These are phyloP conservation scores for Botrytis pseudocinerea DNA, from an alignment of 2,329 filamentous ascomycete species.

Conservation along the genomic window DNA sequence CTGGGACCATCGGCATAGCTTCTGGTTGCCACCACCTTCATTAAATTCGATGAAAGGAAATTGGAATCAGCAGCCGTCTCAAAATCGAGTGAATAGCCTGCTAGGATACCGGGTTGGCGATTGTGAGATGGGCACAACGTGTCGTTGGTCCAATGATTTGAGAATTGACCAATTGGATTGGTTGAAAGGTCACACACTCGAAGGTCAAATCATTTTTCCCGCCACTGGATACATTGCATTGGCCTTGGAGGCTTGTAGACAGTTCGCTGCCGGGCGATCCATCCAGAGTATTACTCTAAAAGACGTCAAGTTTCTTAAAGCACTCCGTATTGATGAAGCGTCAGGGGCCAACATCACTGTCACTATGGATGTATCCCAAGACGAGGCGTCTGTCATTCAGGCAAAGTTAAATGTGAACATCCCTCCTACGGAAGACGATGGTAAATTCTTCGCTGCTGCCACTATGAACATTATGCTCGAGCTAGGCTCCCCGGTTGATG, in stretches of 20 bases:
- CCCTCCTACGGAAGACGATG: background rate
- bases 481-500: background rate
- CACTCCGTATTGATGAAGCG: background rate
- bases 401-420: background rate
- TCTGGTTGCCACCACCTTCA: background rate
- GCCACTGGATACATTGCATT: constrained; percentile 51
- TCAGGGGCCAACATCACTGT: background rate
- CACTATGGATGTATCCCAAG: background rate
- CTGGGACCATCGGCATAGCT: background rate
- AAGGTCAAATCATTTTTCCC: constrained; percentile 44
- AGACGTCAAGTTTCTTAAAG: background rate
- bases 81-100: background rate
- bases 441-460: background rate
- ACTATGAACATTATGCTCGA: background rate
- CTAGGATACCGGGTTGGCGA: background rate
- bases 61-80: background rate
- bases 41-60: background rate
- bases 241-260: constrained; percentile 45
- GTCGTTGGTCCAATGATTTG: constrained; percentile 27
- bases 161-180: constrained; percentile 44
- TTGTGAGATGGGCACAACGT: background rate
- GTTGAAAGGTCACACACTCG: constrained; percentile 48
- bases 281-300: background rate
- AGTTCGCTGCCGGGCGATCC: background rate
- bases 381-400: background rate